Evolutionary conservation across 805 yeast genomes (phyloP), one percentile per base, ranked within the genome.

Genomic region (Maudiozyma barnettii): DNA sequence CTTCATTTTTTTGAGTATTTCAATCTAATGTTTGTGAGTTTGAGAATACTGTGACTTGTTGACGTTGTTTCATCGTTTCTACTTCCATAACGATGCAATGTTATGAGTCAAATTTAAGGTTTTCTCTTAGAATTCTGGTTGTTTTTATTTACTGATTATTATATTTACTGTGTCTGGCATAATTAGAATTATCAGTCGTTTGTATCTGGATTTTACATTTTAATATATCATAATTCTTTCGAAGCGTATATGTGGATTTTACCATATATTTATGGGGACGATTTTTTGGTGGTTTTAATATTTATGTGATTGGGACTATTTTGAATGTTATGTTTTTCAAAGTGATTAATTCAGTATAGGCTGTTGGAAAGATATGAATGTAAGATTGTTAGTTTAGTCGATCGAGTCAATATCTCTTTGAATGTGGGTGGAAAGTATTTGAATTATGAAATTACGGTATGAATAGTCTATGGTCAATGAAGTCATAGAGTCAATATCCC

Each of bases 401-500:
- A 37, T 37, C 19, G 21, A 7, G 5, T 21, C 40, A 26, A 26
- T 26, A 9, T 26, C 30, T 3, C 30, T 26, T 4, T 26, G 10
- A 26, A 9, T 4, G 30, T 26, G 41, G 18, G 43, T 42, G 37
- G 26, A 30, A 31, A 41, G 44, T 30, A 30, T 40, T 26, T 16
- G 42, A 30, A 36, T 47, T 30, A 22, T 33, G 13, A 6, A 14
- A 16, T 37, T 37, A 19, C 22, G 19, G 19, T 37, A 37, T 37
- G 22, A 21, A 39, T 39, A 14, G 10, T 46, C 16, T 41, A 35
- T 30, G 45, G 45, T 46, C 47, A 40, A 51, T 45, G 54, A 50
- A 54, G 51, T 58, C 67, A 57, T 54, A 64, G 57, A 64, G 45
- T 54, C 49, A 56, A 51, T 37, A 42, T 55, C 69, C 70, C 67